Base-by-base conservation (phyloP, 331 rosid genomes). In the Dryas integrifolia region DNA sequence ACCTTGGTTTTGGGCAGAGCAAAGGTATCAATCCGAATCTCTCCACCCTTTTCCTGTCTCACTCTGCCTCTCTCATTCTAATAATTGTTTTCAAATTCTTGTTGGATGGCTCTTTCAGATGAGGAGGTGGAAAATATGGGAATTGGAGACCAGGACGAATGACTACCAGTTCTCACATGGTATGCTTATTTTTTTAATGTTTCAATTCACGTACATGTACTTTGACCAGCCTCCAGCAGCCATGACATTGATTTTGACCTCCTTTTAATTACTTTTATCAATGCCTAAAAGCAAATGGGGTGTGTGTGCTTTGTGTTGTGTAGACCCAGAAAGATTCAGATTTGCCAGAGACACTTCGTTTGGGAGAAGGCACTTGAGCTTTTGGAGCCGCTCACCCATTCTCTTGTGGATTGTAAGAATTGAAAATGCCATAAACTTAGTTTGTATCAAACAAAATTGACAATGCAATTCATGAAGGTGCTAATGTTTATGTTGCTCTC, bases 251-350 rank as follows among this genome's bases (percentile, higher is more conserved):
- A 26, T 60, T 60, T 46, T 60, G 46, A 60, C 47, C 5, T 38
- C 13, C 67, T 62, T 16, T 59, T 16, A 14, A 15, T 6, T 35
- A 15, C 35, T 44, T 44, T 43, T 7, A 30, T 30, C 35, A 30
- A 30, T 30, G 35, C 35, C 35, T 30, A 30, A 21, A 21, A 58
- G 63, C 7, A 58, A 56, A 11, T 8, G 13, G 60, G 9, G 2
- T 39, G 40, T 65, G 24, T 9, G 39, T 15, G 16, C 47, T 15
- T 40, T 63, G 9, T 50, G 35, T 12, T 30, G 38, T 67, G 74
- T 62, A 79, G 83, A 79, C 67, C 83, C 83, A 2, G 79, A 79
- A 47, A 79, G 76, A 58, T 79, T 79, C 60, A 60, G 83, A 66
- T 79, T 79, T 52, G 76, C 83, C 6, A 79, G 83, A 52, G 83